Evolutionary conservation across 495 filamentous ascomycete species (phyloP).

Genomic region (Penicillium bovifimosum): DNA sequence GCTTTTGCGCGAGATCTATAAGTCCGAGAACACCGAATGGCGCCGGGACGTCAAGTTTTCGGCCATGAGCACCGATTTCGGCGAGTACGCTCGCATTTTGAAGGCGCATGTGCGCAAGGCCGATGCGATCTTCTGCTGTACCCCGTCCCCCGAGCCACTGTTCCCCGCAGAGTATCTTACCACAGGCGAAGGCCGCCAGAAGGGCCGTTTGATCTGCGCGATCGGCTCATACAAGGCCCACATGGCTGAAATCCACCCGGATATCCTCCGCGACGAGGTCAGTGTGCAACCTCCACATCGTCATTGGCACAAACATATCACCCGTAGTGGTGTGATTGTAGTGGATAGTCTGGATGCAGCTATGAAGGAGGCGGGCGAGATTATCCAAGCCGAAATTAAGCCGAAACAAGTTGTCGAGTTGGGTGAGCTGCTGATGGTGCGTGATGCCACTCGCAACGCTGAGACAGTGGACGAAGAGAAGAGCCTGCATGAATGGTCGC

Average conservation of each 20-base stretch:
- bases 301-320: slow-evolving; percentile 67
- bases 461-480: slow-evolving; percentile 43
- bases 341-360: slow-evolving; percentile 80
- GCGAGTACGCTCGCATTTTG: slow-evolving; percentile 62
- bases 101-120: slow-evolving; percentile 61
- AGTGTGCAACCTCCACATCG: slow-evolving; percentile 42
- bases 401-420: slow-evolving; percentile 76
- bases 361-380: slow-evolving; percentile 81
- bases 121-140: slow-evolving; percentile 78
- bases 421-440: slow-evolving; percentile 77
- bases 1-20: slow-evolving; percentile 54
- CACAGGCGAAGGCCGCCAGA: slow-evolving; percentile 60
- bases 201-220: slow-evolving; percentile 70
- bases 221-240: slow-evolving; percentile 79
- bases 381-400: slow-evolving; percentile 69
- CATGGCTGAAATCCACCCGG: slow-evolving; percentile 81
- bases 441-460: slow-evolving; percentile 37
- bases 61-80: slow-evolving; percentile 64
- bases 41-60: slow-evolving; percentile 62
- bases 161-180: slow-evolving; percentile 63
- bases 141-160: slow-evolving; percentile 54
- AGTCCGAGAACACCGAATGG: slow-evolving; percentile 41
- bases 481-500: slow-evolving; percentile 63
- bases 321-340: slow-evolving; percentile 67
- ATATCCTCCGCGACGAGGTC: slow-evolving; percentile 66